phyloP scores from a whole-genome alignment of 495 filamentous ascomycete species.

The Hypoxylon lienhwacheense region DNA sequence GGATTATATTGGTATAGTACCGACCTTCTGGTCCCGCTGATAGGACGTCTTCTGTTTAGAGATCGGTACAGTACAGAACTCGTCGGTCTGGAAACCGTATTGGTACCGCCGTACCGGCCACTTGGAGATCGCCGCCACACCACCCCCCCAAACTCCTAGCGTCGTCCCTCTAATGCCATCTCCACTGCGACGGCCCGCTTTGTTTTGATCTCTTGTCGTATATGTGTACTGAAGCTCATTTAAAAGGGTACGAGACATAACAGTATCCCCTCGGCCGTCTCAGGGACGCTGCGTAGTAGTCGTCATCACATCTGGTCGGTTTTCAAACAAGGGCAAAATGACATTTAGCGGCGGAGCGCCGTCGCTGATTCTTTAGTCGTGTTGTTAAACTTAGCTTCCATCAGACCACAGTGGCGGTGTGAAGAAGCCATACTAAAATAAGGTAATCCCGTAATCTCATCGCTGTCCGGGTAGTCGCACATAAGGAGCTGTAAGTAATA shows the following conservation, averaged over 20 bases:
- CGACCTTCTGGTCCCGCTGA: conserved; percentile 11
- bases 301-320: conserved; percentile 16
- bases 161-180: conserved; percentile 29
- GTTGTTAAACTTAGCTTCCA: conserved; percentile 32
- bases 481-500: conserved; percentile 32
- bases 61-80: conserved; percentile 19
- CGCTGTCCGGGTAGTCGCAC: conserved; percentile 33
- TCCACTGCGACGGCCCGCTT: conserved; percentile 36
- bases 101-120: conserved; percentile 33
- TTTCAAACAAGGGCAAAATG: conserved; percentile 14
- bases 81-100: conserved; percentile 22
- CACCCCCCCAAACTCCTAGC: conserved; percentile 38
- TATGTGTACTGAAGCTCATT: conserved; percentile 24
- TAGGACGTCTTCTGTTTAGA: conserved; percentile 8
- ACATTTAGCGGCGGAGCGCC: conserved; percentile 17
- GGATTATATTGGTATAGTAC: conserved; percentile 13
- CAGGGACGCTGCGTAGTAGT: conserved; percentile 18
- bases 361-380: conserved; percentile 27
- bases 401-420: conserved; percentile 37
- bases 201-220: conserved; percentile 27
- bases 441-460: conserved; percentile 34
- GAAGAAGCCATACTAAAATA: conserved; percentile 36
- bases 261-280: conserved; percentile 21
- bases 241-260: conserved; percentile 26
- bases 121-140: conserved; percentile 36